Percentiles rank a stretch among this genome's conserved stretches.
Conservation (phyloP, 2,329 filamentous ascomycete species). For the Fusarium sp. region DNA sequence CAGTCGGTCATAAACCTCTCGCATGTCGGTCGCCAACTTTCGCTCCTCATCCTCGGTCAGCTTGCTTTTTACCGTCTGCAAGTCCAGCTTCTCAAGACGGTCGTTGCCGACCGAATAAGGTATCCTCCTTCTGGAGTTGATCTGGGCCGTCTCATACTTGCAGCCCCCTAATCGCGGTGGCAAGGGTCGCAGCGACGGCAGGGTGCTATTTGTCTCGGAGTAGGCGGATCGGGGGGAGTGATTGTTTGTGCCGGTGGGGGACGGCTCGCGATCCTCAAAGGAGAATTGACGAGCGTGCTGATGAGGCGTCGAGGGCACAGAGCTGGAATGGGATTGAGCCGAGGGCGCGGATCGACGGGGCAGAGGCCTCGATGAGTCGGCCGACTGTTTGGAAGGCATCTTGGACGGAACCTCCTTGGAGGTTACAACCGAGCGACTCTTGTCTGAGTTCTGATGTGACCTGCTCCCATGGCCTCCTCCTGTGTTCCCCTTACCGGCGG, state of each 20-base stretch:
- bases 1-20: conserved; percentile 85
- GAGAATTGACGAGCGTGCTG: conserved; percentile 88
- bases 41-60: conserved; percentile 79
- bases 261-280: conserved; percentile 81
- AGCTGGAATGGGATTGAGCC: conserved; percentile 75
- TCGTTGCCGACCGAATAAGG: conserved; percentile 91
- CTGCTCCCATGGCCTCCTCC: conserved; percentile 76
- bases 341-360: conserved; percentile 47
- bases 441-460: conserved; percentile 66
- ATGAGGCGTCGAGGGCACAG: conserved; percentile 92
- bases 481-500: conserved; percentile 59
- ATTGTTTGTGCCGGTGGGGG: conserved; percentile 79
- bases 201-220: conserved; percentile 84
- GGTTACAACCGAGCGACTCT: conserved; percentile 72
- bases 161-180: conserved; percentile 74
- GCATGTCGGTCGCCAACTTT: conserved; percentile 84
- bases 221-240: conserved; percentile 92
- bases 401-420: conserved; percentile 65
- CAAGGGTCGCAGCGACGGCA: conserved; percentile 75
- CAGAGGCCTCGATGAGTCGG: conserved; percentile 48
- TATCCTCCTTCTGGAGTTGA: conserved; percentile 86
- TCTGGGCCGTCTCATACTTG: conserved; percentile 88
- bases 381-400: conserved; percentile 61
- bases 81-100: conserved; percentile 76
- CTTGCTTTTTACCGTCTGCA: conserved; percentile 77